A percentile compares a stretch with the other conserved stretches of the same genome.
phyloP scores from a whole-genome alignment of 352 stramenopile genomes.

The Lagenidium sp. region DNA sequence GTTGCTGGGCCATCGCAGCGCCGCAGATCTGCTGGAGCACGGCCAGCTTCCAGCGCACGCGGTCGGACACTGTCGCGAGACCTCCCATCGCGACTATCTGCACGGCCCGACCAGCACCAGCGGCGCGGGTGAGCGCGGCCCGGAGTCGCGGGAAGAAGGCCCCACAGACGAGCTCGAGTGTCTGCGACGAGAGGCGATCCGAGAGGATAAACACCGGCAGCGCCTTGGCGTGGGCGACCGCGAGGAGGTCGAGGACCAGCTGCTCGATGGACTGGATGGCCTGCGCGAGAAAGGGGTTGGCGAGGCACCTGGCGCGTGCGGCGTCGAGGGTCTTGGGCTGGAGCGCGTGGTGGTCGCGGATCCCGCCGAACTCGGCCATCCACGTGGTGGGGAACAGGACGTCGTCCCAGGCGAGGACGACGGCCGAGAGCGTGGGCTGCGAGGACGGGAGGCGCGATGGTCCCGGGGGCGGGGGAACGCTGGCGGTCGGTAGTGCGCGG shows the following conservation, averaged over 20 bases:
- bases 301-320: conserved; percentile 1
- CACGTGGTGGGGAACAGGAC: conserved; percentile 16
- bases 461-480: neutral
- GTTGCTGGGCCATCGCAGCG: neutral
- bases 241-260: conserved; percentile 9
- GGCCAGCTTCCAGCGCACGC: conserved; percentile 3
- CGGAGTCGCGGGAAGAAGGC: conserved; percentile 13
- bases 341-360: no score
- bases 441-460: neutral
- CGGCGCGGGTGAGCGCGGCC: conserved; percentile 4
- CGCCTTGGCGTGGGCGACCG: conserved; percentile 1
- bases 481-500: conserved; percentile 4
- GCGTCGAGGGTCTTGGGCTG: conserved; percentile 5
- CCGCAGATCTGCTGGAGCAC: conserved; percentile 9
- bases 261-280: conserved; percentile 11
- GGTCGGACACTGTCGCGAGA: neutral
- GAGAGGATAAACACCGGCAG: conserved; percentile 10
- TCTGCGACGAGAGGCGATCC: neutral
- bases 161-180: conserved; percentile 5
- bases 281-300: conserved; percentile 11
- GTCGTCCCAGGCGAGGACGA: conserved; percentile 16
- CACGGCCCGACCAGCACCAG: conserved; percentile 1
- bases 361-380: conserved; percentile 9
- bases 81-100: conserved; percentile 1
- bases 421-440: neutral